phyloP scores from a whole-genome alignment of 1,284 basidiomycete genomes.

The Sporisorium sorghi region DNA sequence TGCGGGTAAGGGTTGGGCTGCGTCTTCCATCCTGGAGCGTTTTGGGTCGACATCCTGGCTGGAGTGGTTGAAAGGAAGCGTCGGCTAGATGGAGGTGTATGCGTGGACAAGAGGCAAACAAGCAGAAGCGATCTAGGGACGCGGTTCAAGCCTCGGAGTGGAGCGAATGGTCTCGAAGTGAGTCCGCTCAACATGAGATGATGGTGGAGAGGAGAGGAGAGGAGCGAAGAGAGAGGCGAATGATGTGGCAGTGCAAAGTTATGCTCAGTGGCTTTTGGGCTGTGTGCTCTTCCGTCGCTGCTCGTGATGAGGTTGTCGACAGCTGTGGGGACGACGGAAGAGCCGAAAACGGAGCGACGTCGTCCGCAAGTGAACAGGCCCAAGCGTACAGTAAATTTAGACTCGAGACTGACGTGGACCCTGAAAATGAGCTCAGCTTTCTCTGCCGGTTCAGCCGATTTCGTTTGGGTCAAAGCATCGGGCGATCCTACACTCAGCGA shows the following conservation, averaged over 20 bases:
- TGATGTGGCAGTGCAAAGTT: neutral
- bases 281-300: neutral
- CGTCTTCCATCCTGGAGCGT: constrained; percentile 59
- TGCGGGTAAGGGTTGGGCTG: constrained; percentile 59
- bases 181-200: constrained; percentile 33
- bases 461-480: neutral
- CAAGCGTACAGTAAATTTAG: no score
- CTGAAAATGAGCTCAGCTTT: neutral
- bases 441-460: neutral
- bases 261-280: neutral
- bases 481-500: neutral
- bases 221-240: neutral
- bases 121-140: neutral
- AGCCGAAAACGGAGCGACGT: constrained; percentile 3
- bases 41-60: constrained; percentile 21
- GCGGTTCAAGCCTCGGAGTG: neutral
- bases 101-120: neutral
- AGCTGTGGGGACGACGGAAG: neutral
- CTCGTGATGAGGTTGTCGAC: constrained; percentile 10
- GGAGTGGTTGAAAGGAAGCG: constrained; percentile 9
- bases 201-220: neutral
- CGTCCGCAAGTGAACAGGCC: constrained; percentile 10
- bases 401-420: constrained; percentile 7
- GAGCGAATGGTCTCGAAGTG: constrained; percentile 14
- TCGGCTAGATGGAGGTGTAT: neutral